Base-by-base conservation (phyloP, 1,284 basidiomycete species). In the Somion occarium region DNA sequence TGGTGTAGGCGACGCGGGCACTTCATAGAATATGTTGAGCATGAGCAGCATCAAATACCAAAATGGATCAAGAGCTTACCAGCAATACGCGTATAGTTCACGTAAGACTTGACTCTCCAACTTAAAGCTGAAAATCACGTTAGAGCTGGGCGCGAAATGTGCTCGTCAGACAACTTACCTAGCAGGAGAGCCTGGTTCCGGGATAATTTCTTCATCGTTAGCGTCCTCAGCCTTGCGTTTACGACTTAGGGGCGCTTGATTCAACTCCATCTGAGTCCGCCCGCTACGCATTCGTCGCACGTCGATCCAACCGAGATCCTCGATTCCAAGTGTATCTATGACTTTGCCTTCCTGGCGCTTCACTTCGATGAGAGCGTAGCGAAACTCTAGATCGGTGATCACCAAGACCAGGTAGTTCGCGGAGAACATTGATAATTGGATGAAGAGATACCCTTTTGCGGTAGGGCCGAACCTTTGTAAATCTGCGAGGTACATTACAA, bases 1-100 rank as follows among this genome's bases (percentile, higher is more conserved):
- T 91, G 54, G 83, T 86, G 64, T 92, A 91, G 15, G 91, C 86
- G n/a, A 95, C 89, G 5, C 93, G 85, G 7, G 93, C 93, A 61
- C 91, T 93, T n/a, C n/a, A 59, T 20, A 38, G 38, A 30, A 15
- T 48, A 22, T 12, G 18, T 7, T 3, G 13, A 1, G 27, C 19
- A 50, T 44, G 3, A 24, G 30, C 9, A n/a, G 15, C 23, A n/a
- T 25, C 45, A 48, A 22, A 44, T 18, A 48, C 27, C 30, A n/a
- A 15, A 27, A 22, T n/a, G 2, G 12, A 41, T 11, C 11, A 26
- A 7, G 15, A 37, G 54, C 77, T 56, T 57, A 90, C 88, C 86
- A 87, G 69, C 87, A 91, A 63, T 90, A 91, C 25, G 80, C 84
- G 61, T 91, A 90, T 3, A 92, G 67, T 58, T 88, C 85, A 49